Percentiles rank a stretch among this genome's conserved stretches.
Evolutionary conservation across 1,284 basidiomycete species (phyloP).

Genomic region (Uromyces viciae-fabae): DNA sequence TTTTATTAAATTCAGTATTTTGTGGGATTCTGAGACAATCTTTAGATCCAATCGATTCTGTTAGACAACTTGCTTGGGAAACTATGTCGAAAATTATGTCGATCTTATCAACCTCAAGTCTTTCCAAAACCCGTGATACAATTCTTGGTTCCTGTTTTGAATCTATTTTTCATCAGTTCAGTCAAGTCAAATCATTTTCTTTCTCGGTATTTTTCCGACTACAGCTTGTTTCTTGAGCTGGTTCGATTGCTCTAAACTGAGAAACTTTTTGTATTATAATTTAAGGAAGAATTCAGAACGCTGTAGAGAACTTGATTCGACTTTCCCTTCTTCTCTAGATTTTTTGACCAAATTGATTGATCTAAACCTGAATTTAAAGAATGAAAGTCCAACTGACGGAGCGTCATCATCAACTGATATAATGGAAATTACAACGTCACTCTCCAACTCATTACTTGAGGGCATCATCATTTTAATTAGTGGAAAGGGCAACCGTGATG

Average conservation of each 20-base stretch:
- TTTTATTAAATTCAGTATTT: not conserved
- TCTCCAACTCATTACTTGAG: constrained; percentile 16
- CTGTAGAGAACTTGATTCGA: constrained; percentile 37
- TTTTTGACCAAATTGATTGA: not conserved
- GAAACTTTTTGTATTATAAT: not conserved
- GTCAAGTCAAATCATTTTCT: not conserved
- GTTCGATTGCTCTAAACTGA: not conserved
- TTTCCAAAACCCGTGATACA: not conserved
- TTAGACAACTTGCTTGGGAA: constrained; percentile 35
- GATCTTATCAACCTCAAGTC: not conserved
- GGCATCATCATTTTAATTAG: constrained; percentile 39
- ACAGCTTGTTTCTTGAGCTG: not conserved
- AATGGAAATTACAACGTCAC: not conserved
- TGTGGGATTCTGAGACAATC: constrained; percentile 32
- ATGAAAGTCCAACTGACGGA: not conserved
- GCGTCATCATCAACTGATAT: not conserved
- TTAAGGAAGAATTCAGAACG: constrained; percentile 11
- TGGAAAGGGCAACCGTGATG: constrained; percentile 34
- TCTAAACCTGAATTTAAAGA: not conserved
- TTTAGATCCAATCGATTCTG: constrained; percentile 34
- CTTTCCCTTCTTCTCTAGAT: constrained; percentile 16
- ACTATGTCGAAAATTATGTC: constrained; percentile 22
- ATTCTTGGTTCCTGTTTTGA: not conserved
- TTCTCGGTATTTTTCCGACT: not conserved
- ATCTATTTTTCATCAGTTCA: constrained; percentile 30